Conservation (phyloP, 2,329 filamentous ascomycete genomes). For the Laburnicola sp. region DNA sequence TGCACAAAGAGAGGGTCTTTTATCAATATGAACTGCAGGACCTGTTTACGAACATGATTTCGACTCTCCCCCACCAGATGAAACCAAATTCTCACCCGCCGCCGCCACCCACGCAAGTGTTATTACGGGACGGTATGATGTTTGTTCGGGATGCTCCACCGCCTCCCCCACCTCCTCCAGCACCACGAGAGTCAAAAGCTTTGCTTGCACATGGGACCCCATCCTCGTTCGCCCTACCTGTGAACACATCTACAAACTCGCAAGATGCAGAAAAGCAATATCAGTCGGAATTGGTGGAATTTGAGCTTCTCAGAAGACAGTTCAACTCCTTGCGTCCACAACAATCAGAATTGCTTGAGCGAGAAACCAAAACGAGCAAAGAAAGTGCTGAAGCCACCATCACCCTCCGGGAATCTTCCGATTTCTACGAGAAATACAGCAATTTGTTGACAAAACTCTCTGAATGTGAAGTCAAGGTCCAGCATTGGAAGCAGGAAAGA, state of each 20-base stretch:
- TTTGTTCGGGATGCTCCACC: constrained; percentile 1
- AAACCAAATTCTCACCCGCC: constrained; percentile 3
- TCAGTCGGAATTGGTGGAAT: constrained; percentile 1
- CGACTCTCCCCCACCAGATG: background rate
- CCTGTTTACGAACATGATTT: background rate
- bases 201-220: no score
- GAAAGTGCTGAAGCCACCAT: background rate
- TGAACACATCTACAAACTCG: background rate
- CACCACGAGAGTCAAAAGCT: background rate
- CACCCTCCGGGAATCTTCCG: no score
- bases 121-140: background rate
- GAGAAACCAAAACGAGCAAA: background rate
- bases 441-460: constrained; percentile 6
- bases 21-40: constrained; percentile 22
- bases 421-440: constrained; percentile 6
- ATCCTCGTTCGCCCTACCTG: background rate
- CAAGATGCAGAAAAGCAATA: constrained; percentile 1
- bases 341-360: constrained; percentile 8
- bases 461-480: constrained; percentile 12
- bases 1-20: constrained; percentile 22
- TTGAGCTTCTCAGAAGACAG: constrained; percentile 8
- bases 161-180: background rate
- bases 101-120: background rate
- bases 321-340: constrained; percentile 11
- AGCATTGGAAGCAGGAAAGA: constrained; percentile 2